These are phyloP conservation scores for Elsinoe perseae DNA, from an alignment of 2,329 filamentous ascomycete species.

Conservation along the genomic window DNA sequence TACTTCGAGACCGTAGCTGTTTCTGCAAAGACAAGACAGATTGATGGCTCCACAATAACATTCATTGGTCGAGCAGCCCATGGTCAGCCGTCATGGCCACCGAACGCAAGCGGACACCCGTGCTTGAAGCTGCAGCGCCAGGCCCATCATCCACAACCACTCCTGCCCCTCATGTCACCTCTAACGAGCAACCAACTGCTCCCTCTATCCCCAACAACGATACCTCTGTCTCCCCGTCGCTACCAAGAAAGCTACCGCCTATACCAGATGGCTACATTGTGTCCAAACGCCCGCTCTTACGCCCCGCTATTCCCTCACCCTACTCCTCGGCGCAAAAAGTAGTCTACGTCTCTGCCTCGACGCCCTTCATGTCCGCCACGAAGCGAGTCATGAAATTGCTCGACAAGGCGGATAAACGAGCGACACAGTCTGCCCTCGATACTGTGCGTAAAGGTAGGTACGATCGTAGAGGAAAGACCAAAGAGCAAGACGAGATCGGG, in stretches of 20 bases:
- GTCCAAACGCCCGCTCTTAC: conserved; percentile 52
- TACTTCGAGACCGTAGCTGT: neutral
- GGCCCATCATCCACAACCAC: neutral
- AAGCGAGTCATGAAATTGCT: conserved; percentile 59
- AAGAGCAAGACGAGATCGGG: neutral
- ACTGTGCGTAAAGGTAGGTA: conserved; percentile 25
- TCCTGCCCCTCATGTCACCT: neutral
- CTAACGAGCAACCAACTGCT: neutral
- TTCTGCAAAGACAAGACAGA: too few relatives aligned
- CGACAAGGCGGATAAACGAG: conserved; percentile 46
- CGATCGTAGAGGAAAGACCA: conserved; percentile 12
- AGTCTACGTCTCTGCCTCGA: conserved; percentile 58
- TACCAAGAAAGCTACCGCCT: neutral
- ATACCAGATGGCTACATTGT: conserved; percentile 39
- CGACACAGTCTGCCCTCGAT: conserved; percentile 35
- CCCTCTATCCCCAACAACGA: neutral
- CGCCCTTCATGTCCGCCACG: conserved; percentile 61
- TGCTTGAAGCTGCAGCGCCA: neutral
- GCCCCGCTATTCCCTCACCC: conserved; percentile 46
- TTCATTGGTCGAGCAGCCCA: too few relatives aligned
- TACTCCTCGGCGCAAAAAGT: conserved; percentile 46
- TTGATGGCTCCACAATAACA: neutral
- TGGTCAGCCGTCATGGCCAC: neutral
- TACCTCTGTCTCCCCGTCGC: neutral
- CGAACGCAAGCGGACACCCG: neutral